These are phyloP conservation scores for Leptographium radiaticola DNA, from an alignment of 2,329 filamentous ascomycete species.

Conservation along the genomic window DNA sequence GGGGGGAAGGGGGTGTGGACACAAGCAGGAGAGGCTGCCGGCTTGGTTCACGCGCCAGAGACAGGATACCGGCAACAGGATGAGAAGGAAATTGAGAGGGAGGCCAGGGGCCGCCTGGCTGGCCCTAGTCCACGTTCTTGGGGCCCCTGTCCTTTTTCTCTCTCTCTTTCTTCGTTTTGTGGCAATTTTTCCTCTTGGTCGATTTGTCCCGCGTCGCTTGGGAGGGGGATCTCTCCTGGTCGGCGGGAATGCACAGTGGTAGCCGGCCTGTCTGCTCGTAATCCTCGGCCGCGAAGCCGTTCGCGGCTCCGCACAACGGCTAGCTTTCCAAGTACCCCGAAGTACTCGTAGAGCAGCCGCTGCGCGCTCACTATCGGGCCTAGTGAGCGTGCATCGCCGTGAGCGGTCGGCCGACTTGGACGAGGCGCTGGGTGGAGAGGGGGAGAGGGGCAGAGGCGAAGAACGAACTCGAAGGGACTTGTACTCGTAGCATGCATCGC, in stretches of 20 bases:
- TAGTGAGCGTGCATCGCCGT: neutral
- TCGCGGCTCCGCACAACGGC: too few relatives aligned
- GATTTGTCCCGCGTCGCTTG: too few relatives aligned
- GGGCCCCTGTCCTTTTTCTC: neutral
- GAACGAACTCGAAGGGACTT: neutral
- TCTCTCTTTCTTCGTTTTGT: neutral
- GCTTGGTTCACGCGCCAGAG: neutral
- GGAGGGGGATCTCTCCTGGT: too few relatives aligned
- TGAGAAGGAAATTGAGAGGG: neutral
- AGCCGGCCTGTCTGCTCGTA: too few relatives aligned
- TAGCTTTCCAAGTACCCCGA: too few relatives aligned
- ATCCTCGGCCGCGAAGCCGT: too few relatives aligned
- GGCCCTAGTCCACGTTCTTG: too few relatives aligned
- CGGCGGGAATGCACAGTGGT: too few relatives aligned
- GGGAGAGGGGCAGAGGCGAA: neutral
- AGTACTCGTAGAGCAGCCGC: too few relatives aligned
- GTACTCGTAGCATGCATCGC: neutral
- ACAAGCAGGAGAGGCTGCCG: neutral
- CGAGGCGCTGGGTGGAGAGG: neutral
- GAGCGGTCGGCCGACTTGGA: neutral
- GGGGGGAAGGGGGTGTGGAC: neutral
- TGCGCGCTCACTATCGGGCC: too few relatives aligned
- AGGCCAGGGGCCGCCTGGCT: neutral
- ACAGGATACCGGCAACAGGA: neutral
- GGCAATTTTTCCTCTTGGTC: neutral